Conservation (phyloP, 345 rosid species). For the Barbarea vulgaris region DNA sequence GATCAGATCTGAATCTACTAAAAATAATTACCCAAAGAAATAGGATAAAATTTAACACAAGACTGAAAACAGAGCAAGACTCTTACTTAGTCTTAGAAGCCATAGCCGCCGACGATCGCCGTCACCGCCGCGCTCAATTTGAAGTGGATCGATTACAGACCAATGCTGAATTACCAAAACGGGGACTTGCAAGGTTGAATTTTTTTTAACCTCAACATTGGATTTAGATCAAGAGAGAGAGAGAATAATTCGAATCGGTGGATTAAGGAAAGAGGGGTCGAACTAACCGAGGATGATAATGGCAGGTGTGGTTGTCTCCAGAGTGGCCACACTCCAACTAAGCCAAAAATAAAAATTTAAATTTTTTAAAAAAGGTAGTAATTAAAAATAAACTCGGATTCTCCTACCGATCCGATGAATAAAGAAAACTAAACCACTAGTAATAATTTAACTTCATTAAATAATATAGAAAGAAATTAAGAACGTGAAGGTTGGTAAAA, state of each 20-base stretch:
- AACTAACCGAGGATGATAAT: constrained; percentile 29
- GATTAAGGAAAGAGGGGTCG: constrained; percentile 7
- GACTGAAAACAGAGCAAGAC: neutral
- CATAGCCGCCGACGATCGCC: constrained; percentile 31
- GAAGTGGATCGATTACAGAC: constrained; percentile 13
- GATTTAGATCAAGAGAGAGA: constrained; percentile 37
- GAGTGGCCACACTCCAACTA: constrained; percentile 43
- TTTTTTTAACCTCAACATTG: neutral
- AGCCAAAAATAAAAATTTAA: neutral
- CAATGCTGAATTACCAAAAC: neutral
- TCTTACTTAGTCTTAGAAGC: constrained; percentile 44
- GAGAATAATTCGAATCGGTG: constrained; percentile 19
- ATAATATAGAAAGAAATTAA: neutral
- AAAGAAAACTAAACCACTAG: constrained; percentile 10
- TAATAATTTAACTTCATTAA: neutral
- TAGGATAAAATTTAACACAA: neutral
- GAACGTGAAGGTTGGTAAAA: constrained; percentile 32
- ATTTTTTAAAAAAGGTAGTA: no score
- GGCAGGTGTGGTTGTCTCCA: constrained; percentile 45
- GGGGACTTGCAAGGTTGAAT: neutral
- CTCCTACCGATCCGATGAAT: constrained; percentile 27
- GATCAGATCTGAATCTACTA: constrained; percentile 32
- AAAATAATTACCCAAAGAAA: neutral
- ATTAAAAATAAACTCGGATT: constrained; percentile 13
- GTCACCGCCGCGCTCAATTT: neutral